Evolutionary conservation across 371 early-diverging fungal species (phyloP).

Genomic region (Blakeslea trispora): DNA sequence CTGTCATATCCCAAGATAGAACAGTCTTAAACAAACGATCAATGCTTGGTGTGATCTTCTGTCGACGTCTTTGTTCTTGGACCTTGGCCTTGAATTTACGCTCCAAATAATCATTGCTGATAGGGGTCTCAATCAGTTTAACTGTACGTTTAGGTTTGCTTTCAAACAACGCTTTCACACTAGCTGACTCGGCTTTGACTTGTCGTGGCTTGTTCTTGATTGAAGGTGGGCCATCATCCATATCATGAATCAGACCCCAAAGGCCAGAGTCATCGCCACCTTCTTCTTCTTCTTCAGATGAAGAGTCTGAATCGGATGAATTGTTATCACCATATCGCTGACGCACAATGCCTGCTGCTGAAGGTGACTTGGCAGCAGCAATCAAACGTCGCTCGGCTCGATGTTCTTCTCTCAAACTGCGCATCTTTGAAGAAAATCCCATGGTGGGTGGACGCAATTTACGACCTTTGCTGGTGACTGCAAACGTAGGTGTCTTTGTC

Average conservation of each 20-base stretch:
- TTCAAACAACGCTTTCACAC: conserved; percentile 40
- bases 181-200: conserved; percentile 34
- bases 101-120: conserved; percentile 13
- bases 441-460: conserved; percentile 41
- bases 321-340: conserved; percentile 18
- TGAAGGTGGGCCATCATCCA: conserved; percentile 9
- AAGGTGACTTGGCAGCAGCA: conserved; percentile 44
- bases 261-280: conserved; percentile 22
- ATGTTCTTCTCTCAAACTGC: conserved; percentile 36
- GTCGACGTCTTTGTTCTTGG: conserved; percentile 33
- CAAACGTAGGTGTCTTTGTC: conserved; percentile 27
- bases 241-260: conserved; percentile 30
- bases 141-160: conserved; percentile 32
- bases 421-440: conserved; percentile 43
- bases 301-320: conserved; percentile 31
- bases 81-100: conserved; percentile 22
- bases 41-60: conserved; percentile 54
- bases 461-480: conserved; percentile 46
- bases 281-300: conserved; percentile 27
- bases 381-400: conserved; percentile 34
- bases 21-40: conserved; percentile 50
- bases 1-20: conserved; percentile 57
- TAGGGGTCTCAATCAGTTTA: conserved; percentile 38
- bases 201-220: background rate
- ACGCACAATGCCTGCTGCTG: conserved; percentile 30